A percentile compares a stretch with the other conserved stretches of the same genome.
phyloP scores from a whole-genome alignment of 805 yeast species.

The Kodamaea laetipori region DNA sequence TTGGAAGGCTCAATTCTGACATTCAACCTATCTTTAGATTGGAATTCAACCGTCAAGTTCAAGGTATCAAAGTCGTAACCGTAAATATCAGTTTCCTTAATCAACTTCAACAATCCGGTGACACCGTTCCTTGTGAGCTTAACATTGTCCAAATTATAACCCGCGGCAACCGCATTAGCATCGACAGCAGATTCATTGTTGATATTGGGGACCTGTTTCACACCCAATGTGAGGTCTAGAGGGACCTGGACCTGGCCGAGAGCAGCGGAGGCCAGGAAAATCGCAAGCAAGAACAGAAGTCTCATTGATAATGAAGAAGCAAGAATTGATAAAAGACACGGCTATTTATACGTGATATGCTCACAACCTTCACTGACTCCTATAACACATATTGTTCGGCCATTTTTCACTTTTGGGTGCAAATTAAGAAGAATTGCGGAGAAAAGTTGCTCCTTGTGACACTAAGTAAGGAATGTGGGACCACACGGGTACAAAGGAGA shows the following conservation, averaged over 20 bases:
- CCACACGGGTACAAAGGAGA: too few relatives aligned
- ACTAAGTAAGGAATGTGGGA: too few relatives aligned
- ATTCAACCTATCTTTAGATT: constrained; percentile 19
- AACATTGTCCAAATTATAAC: constrained; percentile 21
- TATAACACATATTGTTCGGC: too few relatives aligned
- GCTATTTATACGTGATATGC: too few relatives aligned
- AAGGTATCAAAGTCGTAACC: constrained; percentile 27
- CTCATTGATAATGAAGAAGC: not conserved
- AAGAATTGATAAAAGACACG: too few relatives aligned
- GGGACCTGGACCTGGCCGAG: constrained; percentile 9
- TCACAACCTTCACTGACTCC: too few relatives aligned
- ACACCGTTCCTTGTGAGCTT: constrained; percentile 16
- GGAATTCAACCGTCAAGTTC: constrained; percentile 24
- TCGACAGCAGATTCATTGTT: constrained; percentile 22
- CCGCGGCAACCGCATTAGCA: constrained; percentile 24
- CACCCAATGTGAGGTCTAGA: constrained; percentile 14
- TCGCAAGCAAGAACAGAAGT: not conserved
- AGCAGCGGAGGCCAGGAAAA: not conserved
- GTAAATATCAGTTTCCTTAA: constrained; percentile 23
- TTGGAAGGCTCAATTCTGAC: constrained; percentile 24
- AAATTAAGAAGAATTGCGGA: too few relatives aligned
- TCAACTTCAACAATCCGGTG: constrained; percentile 20
- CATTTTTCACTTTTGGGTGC: too few relatives aligned
- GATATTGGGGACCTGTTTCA: constrained; percentile 23
- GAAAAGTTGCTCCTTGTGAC: too few relatives aligned